A percentile compares a stretch with the other conserved stretches of the same genome.
Conservation (phyloP, 306 rosid species). For the Lathyrus sativus region DNA sequence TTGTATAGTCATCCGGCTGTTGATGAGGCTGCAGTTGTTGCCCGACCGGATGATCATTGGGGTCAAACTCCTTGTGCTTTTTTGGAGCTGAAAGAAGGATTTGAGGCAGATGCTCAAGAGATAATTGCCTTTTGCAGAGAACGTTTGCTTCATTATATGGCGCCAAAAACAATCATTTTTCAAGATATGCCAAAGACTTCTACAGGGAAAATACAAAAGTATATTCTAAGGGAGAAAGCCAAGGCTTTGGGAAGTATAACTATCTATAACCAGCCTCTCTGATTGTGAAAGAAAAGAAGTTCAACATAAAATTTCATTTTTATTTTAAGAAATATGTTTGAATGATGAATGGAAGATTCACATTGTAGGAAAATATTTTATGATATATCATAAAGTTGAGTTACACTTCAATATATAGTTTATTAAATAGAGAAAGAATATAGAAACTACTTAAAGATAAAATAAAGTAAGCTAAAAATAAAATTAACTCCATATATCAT, state of each 20-base stretch:
- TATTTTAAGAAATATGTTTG: neutral
- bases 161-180: constrained; percentile 66
- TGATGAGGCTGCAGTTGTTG: constrained; percentile 84
- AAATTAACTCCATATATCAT: no score
- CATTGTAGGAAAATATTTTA: no score
- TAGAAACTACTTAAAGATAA: no score
- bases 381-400: no score
- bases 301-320: neutral
- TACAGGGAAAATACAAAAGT: constrained; percentile 80
- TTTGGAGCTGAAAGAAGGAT: constrained; percentile 61
- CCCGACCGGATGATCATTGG: constrained; percentile 76
- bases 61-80: constrained; percentile 91
- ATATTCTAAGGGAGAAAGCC: constrained; percentile 66
- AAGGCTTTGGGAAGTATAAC: constrained; percentile 61
- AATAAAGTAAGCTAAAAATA: no score
- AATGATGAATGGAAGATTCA: constrained; percentile 16
- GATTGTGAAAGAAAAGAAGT: constrained; percentile 10
- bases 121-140: constrained; percentile 58
- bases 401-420: no score
- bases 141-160: constrained; percentile 73
- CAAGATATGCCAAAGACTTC: constrained; percentile 71
- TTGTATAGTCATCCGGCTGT: constrained; percentile 69
- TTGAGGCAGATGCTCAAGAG: constrained; percentile 44
- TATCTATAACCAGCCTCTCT: neutral
- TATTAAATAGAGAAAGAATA: no score